Base-by-base conservation (phyloP, 192 early-diverging fungal genomes). In the Kappamyces sp. region DNA sequence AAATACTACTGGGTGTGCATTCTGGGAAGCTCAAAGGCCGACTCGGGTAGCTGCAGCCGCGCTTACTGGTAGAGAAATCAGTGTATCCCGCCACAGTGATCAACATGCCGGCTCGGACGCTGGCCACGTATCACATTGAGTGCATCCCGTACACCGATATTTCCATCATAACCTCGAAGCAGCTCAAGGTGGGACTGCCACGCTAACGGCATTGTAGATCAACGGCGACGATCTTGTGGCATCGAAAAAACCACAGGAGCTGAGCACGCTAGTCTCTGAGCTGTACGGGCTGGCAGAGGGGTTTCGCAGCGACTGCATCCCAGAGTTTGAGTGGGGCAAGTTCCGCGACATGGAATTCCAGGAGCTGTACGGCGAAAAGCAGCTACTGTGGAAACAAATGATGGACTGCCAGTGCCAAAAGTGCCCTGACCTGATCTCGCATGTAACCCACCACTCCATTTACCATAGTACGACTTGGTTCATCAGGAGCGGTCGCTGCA, bases 261-360 rank as follows among this genome's bases (percentile, higher is more conserved):
- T 55, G 6, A 8, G 33, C 8, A 40, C 40, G 34, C n/a, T 36
- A 23, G 23, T 58, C 36, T 34, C 23, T 58, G 66, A 70, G 23
- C 65, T 74, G 33, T 42, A 55, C 12, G 50, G 63, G 50, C 34
- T 51, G 35, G 58, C 68, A 58, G 9, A 9, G 36, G 15, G 33
- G 23, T 5, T 40, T 37, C 35, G 41, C 37, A 36, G 48, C 55
- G 74, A 66, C 9, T 51, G 73, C 5, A 67, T 75, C 47, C 50
- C 69, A 49, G 94, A 95, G 64, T 84, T 84, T 50, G 87, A 90
- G 46, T 96, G 89, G 89, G 66, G 66, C 43, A 93, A 90, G 66
- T 82, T 98, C 55, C 84, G 87, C 34, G 85, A 92, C 33, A 63
- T 94, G 7, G 92, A 95, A 9, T 95, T 96, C 68, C 87, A 92